phyloP scores from a whole-genome alignment of 768 basidiomycete genomes.

The Leucocoprinus birnbaumii region DNA sequence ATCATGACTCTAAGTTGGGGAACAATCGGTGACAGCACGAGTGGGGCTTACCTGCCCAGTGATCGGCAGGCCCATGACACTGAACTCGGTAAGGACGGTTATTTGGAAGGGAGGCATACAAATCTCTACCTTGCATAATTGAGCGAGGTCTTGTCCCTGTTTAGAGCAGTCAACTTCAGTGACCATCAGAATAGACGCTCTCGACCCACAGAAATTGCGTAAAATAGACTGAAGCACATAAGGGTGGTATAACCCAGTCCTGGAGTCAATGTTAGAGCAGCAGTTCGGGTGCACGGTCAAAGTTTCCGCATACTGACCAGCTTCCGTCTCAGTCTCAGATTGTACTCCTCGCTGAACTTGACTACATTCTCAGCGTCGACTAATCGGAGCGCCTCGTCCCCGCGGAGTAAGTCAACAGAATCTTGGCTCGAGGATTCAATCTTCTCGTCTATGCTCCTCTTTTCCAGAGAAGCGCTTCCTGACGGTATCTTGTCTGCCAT shows the following conservation, averaged over 20 bases:
- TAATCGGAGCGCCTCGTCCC: constrained; percentile 60
- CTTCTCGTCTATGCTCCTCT: constrained; percentile 28
- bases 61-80: constrained; percentile 68
- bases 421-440: background rate
- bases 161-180: background rate
- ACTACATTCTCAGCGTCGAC: constrained; percentile 49
- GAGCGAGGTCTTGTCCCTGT: constrained; percentile 65
- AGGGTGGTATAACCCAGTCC: constrained; percentile 23
- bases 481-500: background rate
- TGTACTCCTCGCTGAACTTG: constrained; percentile 61
- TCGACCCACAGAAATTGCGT: constrained; percentile 58
- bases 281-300: background rate
- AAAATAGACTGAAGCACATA: constrained; percentile 58
- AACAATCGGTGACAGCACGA: background rate
- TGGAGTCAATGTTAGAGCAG: constrained; percentile 3
- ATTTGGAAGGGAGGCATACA: background rate
- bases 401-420: constrained; percentile 36
- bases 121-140: constrained; percentile 66
- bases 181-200: background rate
- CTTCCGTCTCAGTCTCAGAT: constrained; percentile 53
- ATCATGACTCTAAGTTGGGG: background rate
- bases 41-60: constrained; percentile 52
- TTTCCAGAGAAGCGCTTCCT: background rate
- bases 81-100: constrained; percentile 16
- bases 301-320: constrained; percentile 34